Conservation (phyloP, 257 asterid genomes). For the Agastache rugosa region DNA sequence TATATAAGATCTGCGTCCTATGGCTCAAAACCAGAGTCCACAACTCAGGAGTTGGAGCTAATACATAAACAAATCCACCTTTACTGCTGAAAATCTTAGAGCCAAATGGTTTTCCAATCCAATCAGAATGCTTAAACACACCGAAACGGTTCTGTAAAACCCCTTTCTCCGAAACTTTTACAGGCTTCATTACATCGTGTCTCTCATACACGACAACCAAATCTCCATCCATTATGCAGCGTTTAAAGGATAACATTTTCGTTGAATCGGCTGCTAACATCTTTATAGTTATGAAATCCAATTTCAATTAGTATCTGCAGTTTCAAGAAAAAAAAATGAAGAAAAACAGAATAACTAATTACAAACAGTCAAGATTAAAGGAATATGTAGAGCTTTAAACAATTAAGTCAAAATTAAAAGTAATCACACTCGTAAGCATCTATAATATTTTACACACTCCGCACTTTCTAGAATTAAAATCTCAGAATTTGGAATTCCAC, state of each 20-base stretch:
- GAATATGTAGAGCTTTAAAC: neutral
- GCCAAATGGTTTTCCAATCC: slow-evolving; percentile 93
- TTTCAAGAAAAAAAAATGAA: neutral
- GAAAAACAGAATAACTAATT: neutral
- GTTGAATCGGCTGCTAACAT: slow-evolving; percentile 59
- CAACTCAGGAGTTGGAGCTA: slow-evolving; percentile 95
- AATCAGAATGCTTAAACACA: slow-evolving; percentile 79
- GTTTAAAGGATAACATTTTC: slow-evolving; percentile 62
- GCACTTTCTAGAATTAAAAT: neutral
- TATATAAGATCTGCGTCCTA: slow-evolving; percentile 92
- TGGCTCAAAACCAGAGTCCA: slow-evolving; percentile 97
- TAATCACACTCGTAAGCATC: neutral
- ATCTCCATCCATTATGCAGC: slow-evolving; percentile 71
- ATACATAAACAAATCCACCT: slow-evolving; percentile 78
- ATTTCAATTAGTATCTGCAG: slow-evolving; percentile 33
- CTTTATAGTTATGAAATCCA: slow-evolving; percentile 1
- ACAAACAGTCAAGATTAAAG: neutral
- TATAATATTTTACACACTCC: neutral
- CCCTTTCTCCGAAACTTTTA: slow-evolving; percentile 62
- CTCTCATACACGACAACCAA: slow-evolving; percentile 83
- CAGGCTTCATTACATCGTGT: slow-evolving; percentile 82
- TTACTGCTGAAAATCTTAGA: slow-evolving; percentile 81
- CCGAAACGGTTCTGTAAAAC: slow-evolving; percentile 90
- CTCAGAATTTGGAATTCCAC: neutral
- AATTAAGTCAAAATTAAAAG: neutral